Conservation (phyloP, 108 stramenopile species). For the Skeletonema menzelii region DNA sequence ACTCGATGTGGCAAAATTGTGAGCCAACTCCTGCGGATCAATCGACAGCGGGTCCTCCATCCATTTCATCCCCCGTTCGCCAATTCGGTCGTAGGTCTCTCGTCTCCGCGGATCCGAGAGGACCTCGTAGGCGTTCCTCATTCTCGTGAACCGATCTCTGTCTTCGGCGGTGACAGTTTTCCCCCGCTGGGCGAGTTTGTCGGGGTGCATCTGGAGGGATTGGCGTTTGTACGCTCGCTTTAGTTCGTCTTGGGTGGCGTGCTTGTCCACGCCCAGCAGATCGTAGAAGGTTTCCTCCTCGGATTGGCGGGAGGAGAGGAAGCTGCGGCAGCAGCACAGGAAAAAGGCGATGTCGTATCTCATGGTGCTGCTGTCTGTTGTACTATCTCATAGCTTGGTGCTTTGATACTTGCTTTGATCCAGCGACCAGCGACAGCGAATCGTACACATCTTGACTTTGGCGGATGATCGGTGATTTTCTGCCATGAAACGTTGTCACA, state of each 20-base stretch:
- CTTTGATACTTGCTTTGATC: no score
- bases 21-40: constrained; percentile 88
- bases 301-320: constrained; percentile 49
- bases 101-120: constrained; percentile 82
- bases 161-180: constrained; percentile 70
- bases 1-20: constrained; percentile 80
- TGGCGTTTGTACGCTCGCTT: constrained; percentile 93
- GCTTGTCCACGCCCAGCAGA: constrained; percentile 61
- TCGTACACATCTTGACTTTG: no score
- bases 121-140: constrained; percentile 93
- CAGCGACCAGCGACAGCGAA: no score
- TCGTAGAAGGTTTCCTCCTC: constrained; percentile 77
- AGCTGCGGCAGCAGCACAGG: constrained; percentile 90
- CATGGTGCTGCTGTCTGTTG: constrained; percentile 27
- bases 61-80: constrained; percentile 89
- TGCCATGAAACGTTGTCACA: no score
- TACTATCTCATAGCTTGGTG: neutral
- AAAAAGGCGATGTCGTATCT: constrained; percentile 86
- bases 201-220: constrained; percentile 94
- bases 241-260: constrained; percentile 85
- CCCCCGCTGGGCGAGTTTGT: constrained; percentile 95
- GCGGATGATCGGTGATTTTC: no score
- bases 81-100: constrained; percentile 91
- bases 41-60: constrained; percentile 82
- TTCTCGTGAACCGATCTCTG: constrained; percentile 85